Evolutionary conservation across 352 stramenopile species (phyloP), one percentile per base, ranked within the genome.

Genomic region (Plasmopara muralis): DNA sequence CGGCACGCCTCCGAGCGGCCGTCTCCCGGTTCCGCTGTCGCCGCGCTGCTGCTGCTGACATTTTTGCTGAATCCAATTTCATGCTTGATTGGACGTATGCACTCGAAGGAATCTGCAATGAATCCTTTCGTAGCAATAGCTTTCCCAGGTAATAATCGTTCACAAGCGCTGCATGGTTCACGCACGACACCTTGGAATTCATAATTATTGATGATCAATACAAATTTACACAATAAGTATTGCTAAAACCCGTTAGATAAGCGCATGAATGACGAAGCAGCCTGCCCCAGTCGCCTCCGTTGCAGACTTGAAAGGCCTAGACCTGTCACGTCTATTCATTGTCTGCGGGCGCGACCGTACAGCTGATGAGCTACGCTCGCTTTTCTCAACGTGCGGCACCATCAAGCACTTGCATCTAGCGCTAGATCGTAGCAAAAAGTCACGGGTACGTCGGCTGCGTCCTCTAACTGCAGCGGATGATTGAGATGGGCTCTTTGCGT

Each of bases 391-490:
- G 4, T 89, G 72, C 33, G 81, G 81, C 9, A 41, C 65, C 14
- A 83, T 91, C 43, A 76, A 77, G 56, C 64, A 87, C 47, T 53
- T 88, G 38, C 74, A 89, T 44, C 42, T 91, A 15, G 81, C 78
- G 28, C 74, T 85, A 29, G 81, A 91, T 64, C 74, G 81, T 45
- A 87, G 74, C 49, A 77, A 83, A 68, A 87, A 86, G 43, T 91
- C 81, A 4, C 55, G 81, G 31, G 81, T 88, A 47, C 18, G 68
- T 10, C n/a, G n/a, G n/a, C 35, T 10, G 20, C 25, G 45, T 5
- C 8, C 43, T 12, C 46, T 43, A 39, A 9, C 18, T 53, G 9
- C 39, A 31, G 37, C 20, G 29, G 18, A 13, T 31, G 43, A 29
- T 34, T 38, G 18, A 5, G 28, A 28, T 51, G 20, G 20, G 1